Percentiles rank a stretch among this genome's conserved stretches.
These are phyloP conservation scores for Saccharomyces kudriavzevii DNA, from an alignment of 805 yeast genomes.

Conservation along the genomic window DNA sequence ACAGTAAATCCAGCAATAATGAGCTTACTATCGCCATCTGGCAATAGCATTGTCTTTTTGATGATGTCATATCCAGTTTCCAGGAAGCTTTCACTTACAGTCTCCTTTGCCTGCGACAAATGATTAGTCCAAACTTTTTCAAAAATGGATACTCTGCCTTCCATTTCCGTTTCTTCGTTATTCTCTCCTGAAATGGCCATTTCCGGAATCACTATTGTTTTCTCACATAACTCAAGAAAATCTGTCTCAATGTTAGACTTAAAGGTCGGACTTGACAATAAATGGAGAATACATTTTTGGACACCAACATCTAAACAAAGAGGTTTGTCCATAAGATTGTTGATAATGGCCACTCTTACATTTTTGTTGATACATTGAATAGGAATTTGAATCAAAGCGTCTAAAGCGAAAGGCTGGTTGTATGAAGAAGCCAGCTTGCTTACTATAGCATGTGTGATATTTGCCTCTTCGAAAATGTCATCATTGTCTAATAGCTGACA, in stretches of 20 bases:
- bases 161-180: background rate
- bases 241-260: conserved; percentile 45
- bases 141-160: conserved; percentile 21
- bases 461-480: conserved; percentile 42
- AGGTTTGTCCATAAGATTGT: conserved; percentile 13
- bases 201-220: conserved; percentile 7
- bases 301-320: background rate
- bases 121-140: conserved; percentile 36
- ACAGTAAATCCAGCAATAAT: background rate
- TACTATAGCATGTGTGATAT: conserved; percentile 30
- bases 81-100: conserved; percentile 14
- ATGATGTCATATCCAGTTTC: background rate
- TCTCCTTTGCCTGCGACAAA: conserved; percentile 33
- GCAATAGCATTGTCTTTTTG: background rate
- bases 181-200: conserved; percentile 4
- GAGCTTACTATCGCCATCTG: background rate
- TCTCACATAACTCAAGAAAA: conserved; percentile 15
- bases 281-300: conserved; percentile 19
- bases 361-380: conserved; percentile 40
- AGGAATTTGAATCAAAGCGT: conserved; percentile 34
- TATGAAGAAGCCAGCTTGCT: conserved; percentile 12
- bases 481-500: conserved; percentile 29
- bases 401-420: conserved; percentile 1
- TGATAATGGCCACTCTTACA: conserved; percentile 22
- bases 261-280: conserved; percentile 46